phyloP scores from a whole-genome alignment of 805 yeast species.

The Pichia kluyveri region DNA sequence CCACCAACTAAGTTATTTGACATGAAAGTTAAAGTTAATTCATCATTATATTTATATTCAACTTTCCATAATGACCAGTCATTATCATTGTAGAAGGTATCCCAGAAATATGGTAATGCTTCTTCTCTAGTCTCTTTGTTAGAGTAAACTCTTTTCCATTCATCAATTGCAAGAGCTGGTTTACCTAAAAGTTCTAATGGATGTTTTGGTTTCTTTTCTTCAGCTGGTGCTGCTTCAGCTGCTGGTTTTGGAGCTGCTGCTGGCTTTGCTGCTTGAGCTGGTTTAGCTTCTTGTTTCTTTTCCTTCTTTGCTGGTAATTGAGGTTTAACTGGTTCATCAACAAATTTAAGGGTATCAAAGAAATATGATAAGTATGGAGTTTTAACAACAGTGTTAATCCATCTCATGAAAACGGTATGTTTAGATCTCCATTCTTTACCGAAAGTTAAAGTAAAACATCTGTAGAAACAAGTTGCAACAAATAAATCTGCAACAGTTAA shows the following conservation, averaged over 20 bases:
- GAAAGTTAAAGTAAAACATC: conserved; percentile 38
- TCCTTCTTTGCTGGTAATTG: conserved; percentile 71
- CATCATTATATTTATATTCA: conserved; percentile 96
- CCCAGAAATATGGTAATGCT: conserved; percentile 98
- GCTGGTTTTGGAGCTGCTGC: conserved; percentile 24
- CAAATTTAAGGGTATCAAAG: conserved; percentile 45
- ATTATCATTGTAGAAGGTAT: conserved; percentile 74
- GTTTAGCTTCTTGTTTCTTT: conserved; percentile 32
- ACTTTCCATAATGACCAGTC: conserved; percentile 96
- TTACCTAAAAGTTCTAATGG: conserved; percentile 82
- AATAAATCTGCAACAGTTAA: conserved; percentile 37
- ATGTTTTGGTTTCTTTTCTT: conserved; percentile 77
- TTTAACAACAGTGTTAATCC: conserved; percentile 41
- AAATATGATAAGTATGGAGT: conserved; percentile 37
- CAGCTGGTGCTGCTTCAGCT: conserved; percentile 30
- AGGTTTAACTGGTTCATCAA: conserved; percentile 53
- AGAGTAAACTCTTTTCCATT: conserved; percentile 95
- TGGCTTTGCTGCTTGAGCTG: conserved; percentile 29
- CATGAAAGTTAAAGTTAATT: conserved; percentile 94
- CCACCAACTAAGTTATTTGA: conserved; percentile 97
- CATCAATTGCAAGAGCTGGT: conserved; percentile 62
- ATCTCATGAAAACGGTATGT: conserved; percentile 44
- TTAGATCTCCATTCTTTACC: conserved; percentile 42
- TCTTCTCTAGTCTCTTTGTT: conserved; percentile 93
- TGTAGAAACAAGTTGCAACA: conserved; percentile 33